A percentile compares a stretch with the other conserved stretches of the same genome.
phyloP scores from a whole-genome alignment of 768 basidiomycete species.

The Polyporus arcularius region DNA sequence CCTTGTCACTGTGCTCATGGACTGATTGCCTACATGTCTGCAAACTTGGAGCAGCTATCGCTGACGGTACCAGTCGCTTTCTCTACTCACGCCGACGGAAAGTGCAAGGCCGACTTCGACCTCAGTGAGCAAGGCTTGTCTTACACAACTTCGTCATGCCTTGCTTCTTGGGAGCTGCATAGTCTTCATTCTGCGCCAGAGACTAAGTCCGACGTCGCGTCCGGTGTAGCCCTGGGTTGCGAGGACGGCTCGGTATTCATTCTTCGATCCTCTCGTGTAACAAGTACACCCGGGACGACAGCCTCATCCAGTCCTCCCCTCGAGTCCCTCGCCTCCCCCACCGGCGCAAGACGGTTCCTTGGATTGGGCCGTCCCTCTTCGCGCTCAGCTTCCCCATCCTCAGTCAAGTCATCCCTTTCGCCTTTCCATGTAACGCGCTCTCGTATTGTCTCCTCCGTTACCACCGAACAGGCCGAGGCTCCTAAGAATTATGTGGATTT shows the following conservation, averaged over 20 bases:
- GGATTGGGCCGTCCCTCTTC: constrained; percentile 17
- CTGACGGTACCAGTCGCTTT: constrained; percentile 12
- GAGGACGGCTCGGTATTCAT: constrained; percentile 39
- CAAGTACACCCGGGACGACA: constrained; percentile 1
- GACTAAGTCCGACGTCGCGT: neutral
- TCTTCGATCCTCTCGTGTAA: constrained; percentile 22
- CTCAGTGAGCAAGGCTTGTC: constrained; percentile 12
- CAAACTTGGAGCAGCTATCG: neutral
- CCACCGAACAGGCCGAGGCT: constrained; percentile 70
- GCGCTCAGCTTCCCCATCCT: constrained; percentile 40
- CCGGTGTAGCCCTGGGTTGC: constrained; percentile 37
- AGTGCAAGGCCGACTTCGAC: neutral
- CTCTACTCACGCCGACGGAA: neutral
- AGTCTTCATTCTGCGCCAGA: neutral
- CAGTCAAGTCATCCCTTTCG: constrained; percentile 29
- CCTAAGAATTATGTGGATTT: constrained; percentile 80
- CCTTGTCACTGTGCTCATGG: neutral
- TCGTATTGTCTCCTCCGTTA: constrained; percentile 71
- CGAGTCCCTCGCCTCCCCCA: constrained; percentile 12
- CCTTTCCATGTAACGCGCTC: constrained; percentile 61
- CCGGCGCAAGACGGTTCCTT: constrained; percentile 19
- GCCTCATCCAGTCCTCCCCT: neutral
- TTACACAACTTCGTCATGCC: neutral
- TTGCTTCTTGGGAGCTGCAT: constrained; percentile 8
- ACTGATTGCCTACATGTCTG: neutral